A percentile compares a stretch with the other conserved stretches of the same genome.
Evolutionary conservation across 495 filamentous ascomycete genomes (phyloP).

Genomic region (Usnea hakonensis): DNA sequence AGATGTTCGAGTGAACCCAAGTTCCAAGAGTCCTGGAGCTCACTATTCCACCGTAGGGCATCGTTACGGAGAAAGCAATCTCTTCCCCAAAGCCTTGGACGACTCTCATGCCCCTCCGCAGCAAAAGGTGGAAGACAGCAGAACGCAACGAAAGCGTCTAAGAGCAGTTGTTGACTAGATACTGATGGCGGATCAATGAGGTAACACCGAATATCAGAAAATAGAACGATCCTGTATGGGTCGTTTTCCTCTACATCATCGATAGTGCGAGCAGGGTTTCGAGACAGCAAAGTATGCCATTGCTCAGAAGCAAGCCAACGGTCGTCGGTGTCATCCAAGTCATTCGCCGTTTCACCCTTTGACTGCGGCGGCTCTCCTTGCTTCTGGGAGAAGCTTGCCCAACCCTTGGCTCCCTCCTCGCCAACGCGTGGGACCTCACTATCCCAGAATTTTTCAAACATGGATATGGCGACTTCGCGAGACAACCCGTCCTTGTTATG

Average conservation of each 20-base stretch:
- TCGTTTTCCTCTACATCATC: constrained; percentile 65
- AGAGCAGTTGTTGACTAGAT: constrained; percentile 34
- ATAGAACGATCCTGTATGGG: constrained; percentile 69
- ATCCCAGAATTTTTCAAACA: constrained; percentile 74
- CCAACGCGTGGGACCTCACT: constrained; percentile 75
- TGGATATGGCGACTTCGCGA: not conserved
- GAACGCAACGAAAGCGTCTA: constrained; percentile 65
- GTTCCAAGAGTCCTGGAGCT: constrained; percentile 25
- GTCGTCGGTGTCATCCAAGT: constrained; percentile 10
- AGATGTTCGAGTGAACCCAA: constrained; percentile 10
- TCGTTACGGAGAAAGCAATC: constrained; percentile 44
- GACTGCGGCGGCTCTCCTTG: constrained; percentile 35
- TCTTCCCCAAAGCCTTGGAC: constrained; percentile 31
- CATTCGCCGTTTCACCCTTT: constrained; percentile 15
- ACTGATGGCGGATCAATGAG: constrained; percentile 30
- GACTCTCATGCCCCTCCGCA: constrained; percentile 7
- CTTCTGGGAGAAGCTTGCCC: constrained; percentile 47
- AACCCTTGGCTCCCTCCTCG: constrained; percentile 62
- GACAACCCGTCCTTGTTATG: constrained; percentile 28
- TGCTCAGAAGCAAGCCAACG: constrained; percentile 51
- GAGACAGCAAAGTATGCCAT: constrained; percentile 37
- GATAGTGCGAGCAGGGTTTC: constrained; percentile 57
- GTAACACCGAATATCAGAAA: constrained; percentile 61
- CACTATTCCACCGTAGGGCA: constrained; percentile 25
- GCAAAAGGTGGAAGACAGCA: constrained; percentile 54